Evolutionary conservation across 495 filamentous ascomycete species (phyloP), one percentile per base, ranked within the genome.

Genomic region (Xylaria grammica): DNA sequence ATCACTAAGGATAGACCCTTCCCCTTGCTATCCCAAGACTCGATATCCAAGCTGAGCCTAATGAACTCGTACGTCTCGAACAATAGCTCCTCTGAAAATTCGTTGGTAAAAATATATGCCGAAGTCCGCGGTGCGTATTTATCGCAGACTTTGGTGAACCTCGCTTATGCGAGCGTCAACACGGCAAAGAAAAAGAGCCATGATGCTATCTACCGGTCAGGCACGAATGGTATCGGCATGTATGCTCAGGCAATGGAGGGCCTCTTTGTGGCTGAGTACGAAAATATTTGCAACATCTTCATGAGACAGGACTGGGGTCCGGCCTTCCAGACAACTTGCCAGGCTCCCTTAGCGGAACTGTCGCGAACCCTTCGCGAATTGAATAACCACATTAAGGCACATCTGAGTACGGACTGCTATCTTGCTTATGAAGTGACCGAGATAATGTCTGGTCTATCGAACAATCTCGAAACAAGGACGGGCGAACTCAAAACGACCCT

Each of bases 341-440:
- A 90, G 60, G 78, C 83, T 22, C 83, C 93, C 29, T 84, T 98
- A 68, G 83, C 85, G 1, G 92, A 96, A 65, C 90, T 97, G 71
- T 86, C 90, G 27, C 87, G 92, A 69, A 97, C 96, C 0, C 77
- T 99, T 29, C 86, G 89, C 13, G 95, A 97, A 67, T 81, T 99
- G 26, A 97, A 98, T 74, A 82, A 86, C 38, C 93, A 97, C 72
- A 93, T 98, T 74, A 90, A 90, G 72, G 74, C 85, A 32, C 93
- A 97, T 71, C 80, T 97, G 44, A 88, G 86, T 69, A 98, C 93
- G 1, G 95, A 99, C 76, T 97, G 96, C 78, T 99, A 91, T 73
- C 84, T 99, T 26, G 93, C 93, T 4, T 99, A 96, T 73, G 95
- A 99, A 72, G 93, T 98, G 58, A 90, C 97, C 48, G 94, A 96